These are phyloP conservation scores for Blastocystis sp. DNA, from an alignment of 352 stramenopile species.

Conservation along the genomic window DNA sequence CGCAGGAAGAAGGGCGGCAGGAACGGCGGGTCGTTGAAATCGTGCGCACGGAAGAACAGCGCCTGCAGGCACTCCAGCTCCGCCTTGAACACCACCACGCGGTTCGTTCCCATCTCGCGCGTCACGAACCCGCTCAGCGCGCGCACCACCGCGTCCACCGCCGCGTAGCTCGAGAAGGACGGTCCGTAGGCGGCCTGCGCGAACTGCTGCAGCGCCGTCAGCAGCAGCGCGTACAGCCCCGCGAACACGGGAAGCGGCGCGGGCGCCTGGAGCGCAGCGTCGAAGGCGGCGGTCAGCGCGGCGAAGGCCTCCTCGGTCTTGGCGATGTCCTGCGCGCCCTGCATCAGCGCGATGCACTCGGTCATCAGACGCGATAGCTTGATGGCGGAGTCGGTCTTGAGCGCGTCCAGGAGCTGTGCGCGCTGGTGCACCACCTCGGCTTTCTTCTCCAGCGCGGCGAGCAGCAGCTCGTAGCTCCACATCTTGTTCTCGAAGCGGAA, in stretches of 20 bases:
- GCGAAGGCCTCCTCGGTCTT: neutral
- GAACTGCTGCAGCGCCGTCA: neutral
- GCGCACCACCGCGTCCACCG: neutral
- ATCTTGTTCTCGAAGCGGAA: neutral
- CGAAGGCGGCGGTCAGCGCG: neutral
- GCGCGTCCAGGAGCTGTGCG: neutral
- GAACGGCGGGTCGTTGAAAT: neutral
- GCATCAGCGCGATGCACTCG: neutral
- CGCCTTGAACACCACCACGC: constrained; percentile 32
- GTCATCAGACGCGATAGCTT: neutral
- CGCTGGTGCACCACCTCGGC: neutral
- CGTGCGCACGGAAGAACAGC: constrained; percentile 26
- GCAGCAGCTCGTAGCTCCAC: neutral
- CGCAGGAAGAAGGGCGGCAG: constrained; percentile 37
- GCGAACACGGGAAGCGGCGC: neutral
- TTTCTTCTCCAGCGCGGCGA: constrained; percentile 5
- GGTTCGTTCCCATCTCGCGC: constrained; percentile 14
- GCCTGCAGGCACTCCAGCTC: constrained; percentile 15
- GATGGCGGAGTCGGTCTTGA: neutral
- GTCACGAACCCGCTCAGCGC: neutral
- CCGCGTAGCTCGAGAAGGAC: neutral
- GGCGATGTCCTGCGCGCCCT: neutral
- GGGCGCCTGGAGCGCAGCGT: neutral
- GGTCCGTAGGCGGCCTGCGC: neutral
- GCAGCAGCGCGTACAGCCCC: neutral